Percentiles rank a stretch among this genome's conserved stretches.
phyloP scores from a whole-genome alignment of 192 early-diverging fungal species.

The Entomortierella chlamydospora region DNA sequence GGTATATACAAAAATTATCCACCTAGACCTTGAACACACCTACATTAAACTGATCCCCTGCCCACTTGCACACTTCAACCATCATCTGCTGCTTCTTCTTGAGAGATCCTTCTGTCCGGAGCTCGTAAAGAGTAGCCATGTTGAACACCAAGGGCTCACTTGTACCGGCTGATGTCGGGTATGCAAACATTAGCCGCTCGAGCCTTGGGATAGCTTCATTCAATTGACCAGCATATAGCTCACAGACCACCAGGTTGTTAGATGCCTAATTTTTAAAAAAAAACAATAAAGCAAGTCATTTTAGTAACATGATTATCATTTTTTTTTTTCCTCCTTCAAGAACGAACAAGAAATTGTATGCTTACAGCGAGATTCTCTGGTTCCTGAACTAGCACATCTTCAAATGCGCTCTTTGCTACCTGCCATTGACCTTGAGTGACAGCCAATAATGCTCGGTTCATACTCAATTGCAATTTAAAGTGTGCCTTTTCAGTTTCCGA shows the following conservation, averaged over 20 bases:
- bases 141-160: conserved; percentile 62
- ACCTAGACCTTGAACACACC: conserved; percentile 57
- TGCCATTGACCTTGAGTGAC: conserved; percentile 61
- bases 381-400: conserved; percentile 56
- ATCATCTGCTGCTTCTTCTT: conserved; percentile 57
- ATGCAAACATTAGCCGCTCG: conserved; percentile 52
- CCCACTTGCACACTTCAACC: conserved; percentile 58
- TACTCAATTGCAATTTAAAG: conserved; percentile 42
- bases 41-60: conserved; percentile 63
- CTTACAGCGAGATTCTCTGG: conserved; percentile 60
- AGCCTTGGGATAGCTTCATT: conserved; percentile 56
- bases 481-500: conserved; percentile 11
- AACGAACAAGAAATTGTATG: neutral
- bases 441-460: conserved; percentile 55
- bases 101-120: conserved; percentile 56
- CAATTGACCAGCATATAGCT: conserved; percentile 61
- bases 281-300: neutral
- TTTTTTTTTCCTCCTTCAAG: too few relatives aligned
- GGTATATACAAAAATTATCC: too few relatives aligned
- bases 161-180: conserved; percentile 58
- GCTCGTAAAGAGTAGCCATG: conserved; percentile 65
- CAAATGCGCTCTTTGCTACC: conserved; percentile 46
- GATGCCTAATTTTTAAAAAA: conserved; percentile 35
- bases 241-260: conserved; percentile 63
- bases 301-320: neutral